Evolutionary conservation across 2,329 filamentous ascomycete species (phyloP).

Genomic region (Ceratocystis cacaofunesta): DNA sequence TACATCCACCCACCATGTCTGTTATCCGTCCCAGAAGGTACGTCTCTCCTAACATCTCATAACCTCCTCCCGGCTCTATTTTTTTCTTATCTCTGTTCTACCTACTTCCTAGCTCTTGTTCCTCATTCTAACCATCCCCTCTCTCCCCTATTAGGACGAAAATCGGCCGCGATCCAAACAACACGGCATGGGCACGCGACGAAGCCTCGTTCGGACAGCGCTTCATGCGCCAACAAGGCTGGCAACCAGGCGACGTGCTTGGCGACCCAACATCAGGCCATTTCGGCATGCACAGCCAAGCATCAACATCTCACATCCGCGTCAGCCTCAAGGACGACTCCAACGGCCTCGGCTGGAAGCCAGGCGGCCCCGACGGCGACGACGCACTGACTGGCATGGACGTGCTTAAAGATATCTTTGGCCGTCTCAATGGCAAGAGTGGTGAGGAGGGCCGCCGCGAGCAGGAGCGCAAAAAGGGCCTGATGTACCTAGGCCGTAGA

Average conservation of each 20-base stretch:
- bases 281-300: constrained; percentile 59
- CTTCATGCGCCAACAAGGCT: constrained; percentile 77
- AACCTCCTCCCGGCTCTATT: not conserved
- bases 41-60: not conserved
- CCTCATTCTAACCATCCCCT: not conserved
- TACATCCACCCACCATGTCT: constrained; percentile 10
- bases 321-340: constrained; percentile 81
- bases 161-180: constrained; percentile 85
- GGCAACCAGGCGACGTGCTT: constrained; percentile 71
- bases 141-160: constrained; percentile 33
- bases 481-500: constrained; percentile 57
- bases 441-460: constrained; percentile 46
- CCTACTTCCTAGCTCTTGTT: not conserved
- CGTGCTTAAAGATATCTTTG: constrained; percentile 72
- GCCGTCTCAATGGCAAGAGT: constrained; percentile 75
- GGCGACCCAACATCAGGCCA: constrained; percentile 66
- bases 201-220: constrained; percentile 75
- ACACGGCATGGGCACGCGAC: constrained; percentile 79
- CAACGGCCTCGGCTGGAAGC: constrained; percentile 70
- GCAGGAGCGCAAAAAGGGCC: constrained; percentile 52
- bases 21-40: constrained; percentile 16
- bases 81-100: not conserved
- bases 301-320: constrained; percentile 72
- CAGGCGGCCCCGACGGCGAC: constrained; percentile 41
- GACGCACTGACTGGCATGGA: constrained; percentile 74